Percentiles rank a stretch among this genome's conserved stretches.
phyloP scores from a whole-genome alignment of 805 yeast species.

The Pichia exigua region DNA sequence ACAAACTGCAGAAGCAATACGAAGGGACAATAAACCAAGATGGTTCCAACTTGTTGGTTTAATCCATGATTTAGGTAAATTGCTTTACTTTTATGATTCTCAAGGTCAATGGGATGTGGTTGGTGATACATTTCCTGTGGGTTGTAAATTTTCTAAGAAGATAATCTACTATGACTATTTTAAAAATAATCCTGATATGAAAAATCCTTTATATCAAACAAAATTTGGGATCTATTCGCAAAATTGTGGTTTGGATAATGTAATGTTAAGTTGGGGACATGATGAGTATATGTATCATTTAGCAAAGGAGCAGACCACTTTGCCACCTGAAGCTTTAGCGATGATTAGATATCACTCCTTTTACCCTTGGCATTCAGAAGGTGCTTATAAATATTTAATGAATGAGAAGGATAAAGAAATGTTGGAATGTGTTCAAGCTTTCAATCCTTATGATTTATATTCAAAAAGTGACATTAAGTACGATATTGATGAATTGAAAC shows the following conservation, averaged over 20 bases:
- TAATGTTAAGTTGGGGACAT: conserved; percentile 73
- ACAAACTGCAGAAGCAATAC: conserved; percentile 69
- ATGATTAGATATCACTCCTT: conserved; percentile 72
- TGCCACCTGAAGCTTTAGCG: conserved; percentile 61
- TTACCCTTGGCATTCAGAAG: conserved; percentile 71
- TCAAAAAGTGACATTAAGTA: conserved; percentile 47
- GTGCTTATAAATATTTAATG: conserved; percentile 59
- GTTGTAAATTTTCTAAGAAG: conserved; percentile 53
- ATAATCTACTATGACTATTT: conserved; percentile 57
- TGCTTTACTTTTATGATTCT: conserved; percentile 61
- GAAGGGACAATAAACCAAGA: conserved; percentile 58
- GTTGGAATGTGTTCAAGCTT: conserved; percentile 56
- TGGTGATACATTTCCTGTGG: conserved; percentile 73
- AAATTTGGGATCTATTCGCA: conserved; percentile 60
- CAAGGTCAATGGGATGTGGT: conserved; percentile 78
- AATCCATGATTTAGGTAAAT: conserved; percentile 64
- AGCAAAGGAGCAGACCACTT: conserved; percentile 53
- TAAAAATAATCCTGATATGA: conserved; percentile 49
- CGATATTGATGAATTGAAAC: conserved; percentile 43
- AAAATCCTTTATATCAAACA: conserved; percentile 56
- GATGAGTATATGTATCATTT: conserved; percentile 73
- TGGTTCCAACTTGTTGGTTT: conserved; percentile 74
- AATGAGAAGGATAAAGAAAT: conserved; percentile 51
- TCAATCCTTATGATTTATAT: conserved; percentile 62
- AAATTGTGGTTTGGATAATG: conserved; percentile 59